A percentile compares a stretch with the other conserved stretches of the same genome.
Conservation (phyloP, 1,139 yeast genomes). For the Yamadazyma songkhlaensis region DNA sequence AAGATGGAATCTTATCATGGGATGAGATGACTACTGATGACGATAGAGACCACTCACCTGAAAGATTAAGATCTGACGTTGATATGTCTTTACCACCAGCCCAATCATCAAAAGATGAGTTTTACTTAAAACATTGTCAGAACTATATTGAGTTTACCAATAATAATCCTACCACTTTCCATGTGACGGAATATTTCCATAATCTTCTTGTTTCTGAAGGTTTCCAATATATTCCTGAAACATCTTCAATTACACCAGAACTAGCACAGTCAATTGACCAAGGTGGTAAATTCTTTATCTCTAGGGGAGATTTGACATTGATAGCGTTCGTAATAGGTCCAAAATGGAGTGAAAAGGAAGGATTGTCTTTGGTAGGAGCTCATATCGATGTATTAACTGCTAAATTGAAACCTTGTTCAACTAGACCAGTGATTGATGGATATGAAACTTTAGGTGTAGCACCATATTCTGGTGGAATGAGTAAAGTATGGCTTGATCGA, state of each 20-base stretch:
- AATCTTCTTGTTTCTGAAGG: constrained; percentile 46
- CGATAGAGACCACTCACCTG: neutral
- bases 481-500: constrained; percentile 60
- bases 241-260: constrained; percentile 26
- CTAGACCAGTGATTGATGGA: constrained; percentile 49
- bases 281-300: constrained; percentile 45
- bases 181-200: constrained; percentile 48
- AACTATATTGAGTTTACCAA: constrained; percentile 59
- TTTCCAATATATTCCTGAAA: constrained; percentile 52
- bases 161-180: constrained; percentile 60
- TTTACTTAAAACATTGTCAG: constrained; percentile 38
- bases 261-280: constrained; percentile 32
- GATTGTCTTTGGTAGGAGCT: constrained; percentile 58
- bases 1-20: constrained; percentile 15
- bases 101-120: constrained; percentile 13
- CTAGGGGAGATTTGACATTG: constrained; percentile 53
- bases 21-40: constrained; percentile 13
- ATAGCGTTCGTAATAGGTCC: constrained; percentile 58
- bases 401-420: constrained; percentile 56
- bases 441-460: constrained; percentile 65
- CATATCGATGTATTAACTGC: constrained; percentile 62
- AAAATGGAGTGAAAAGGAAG: constrained; percentile 53
- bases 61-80: neutral
- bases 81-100: too few species aligned
- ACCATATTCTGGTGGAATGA: constrained; percentile 61